Evolutionary conservation across 495 filamentous ascomycete species (phyloP).

Genomic region (Pyrenula massariospora): DNA sequence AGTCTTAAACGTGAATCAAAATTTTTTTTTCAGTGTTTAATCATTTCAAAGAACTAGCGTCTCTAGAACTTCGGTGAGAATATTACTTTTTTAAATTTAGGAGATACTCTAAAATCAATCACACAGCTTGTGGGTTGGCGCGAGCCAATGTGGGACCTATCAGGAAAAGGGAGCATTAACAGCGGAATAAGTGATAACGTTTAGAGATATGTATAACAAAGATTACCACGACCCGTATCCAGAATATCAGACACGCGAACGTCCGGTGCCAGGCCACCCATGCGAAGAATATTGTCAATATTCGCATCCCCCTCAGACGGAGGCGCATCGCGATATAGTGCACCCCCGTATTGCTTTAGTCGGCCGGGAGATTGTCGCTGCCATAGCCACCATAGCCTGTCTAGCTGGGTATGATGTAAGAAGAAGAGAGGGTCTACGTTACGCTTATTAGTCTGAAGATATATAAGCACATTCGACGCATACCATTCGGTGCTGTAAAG

Average conservation of each 20-base stretch:
- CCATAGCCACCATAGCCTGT: conserved; percentile 62
- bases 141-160: too few relatives aligned
- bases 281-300: conserved; percentile 28
- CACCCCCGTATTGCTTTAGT: conserved; percentile 19
- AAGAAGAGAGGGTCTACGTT: conserved; percentile 50
- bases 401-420: conserved; percentile 59
- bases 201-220: conserved; percentile 44
- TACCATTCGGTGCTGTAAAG: conserved; percentile 6
- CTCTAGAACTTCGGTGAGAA: too few relatives aligned
- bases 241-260: conserved; percentile 33
- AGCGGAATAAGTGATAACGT: too few relatives aligned
- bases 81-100: too few relatives aligned
- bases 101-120: too few relatives aligned
- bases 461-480: too few relatives aligned
- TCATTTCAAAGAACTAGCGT: too few relatives aligned
- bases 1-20: too few relatives aligned
- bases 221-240: conserved; percentile 37
- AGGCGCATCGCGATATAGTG: conserved; percentile 22
- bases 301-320: conserved; percentile 35
- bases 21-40: too few relatives aligned
- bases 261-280: conserved; percentile 24
- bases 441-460: too few relatives aligned
- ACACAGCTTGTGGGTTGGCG: too few relatives aligned
- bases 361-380: conserved; percentile 43
- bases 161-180: too few relatives aligned